Conservation (phyloP, 371 early-diverging fungal genomes). For the Choanephora cucurbitarum region DNA sequence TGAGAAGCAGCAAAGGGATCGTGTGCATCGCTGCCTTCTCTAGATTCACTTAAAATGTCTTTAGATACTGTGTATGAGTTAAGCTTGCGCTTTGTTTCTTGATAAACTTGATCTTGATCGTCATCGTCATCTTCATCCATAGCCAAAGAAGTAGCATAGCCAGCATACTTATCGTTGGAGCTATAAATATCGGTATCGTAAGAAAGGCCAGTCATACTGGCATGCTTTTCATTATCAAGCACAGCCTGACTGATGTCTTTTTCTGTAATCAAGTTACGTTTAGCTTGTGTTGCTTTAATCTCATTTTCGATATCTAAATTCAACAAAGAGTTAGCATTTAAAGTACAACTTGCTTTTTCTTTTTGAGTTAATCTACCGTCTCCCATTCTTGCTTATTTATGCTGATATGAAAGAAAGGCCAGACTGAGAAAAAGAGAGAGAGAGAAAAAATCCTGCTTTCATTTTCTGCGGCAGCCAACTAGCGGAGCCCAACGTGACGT, state of each 20-base stretch:
- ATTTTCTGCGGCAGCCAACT: no score
- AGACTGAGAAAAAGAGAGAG: not conserved
- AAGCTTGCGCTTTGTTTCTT: slow-evolving; percentile 52
- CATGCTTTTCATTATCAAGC: slow-evolving; percentile 52
- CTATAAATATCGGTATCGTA: slow-evolving; percentile 86
- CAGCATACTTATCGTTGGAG: slow-evolving; percentile 61
- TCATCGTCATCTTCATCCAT: slow-evolving; percentile 61
- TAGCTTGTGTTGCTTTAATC: slow-evolving; percentile 63
- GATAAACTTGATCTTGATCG: slow-evolving; percentile 49
- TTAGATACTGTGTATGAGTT: slow-evolving; percentile 85
- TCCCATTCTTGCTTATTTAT: not conserved
- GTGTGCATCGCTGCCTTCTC: slow-evolving; percentile 56
- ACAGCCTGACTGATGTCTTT: slow-evolving; percentile 46
- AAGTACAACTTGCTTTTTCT: not conserved
- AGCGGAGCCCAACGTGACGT: no score
- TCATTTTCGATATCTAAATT: slow-evolving; percentile 63
- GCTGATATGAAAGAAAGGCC: not conserved
- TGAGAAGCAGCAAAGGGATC: slow-evolving; percentile 72
- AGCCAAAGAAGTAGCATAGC: slow-evolving; percentile 71
- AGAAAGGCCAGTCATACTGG: slow-evolving; percentile 57
- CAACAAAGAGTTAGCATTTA: not conserved
- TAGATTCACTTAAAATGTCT: slow-evolving; percentile 67
- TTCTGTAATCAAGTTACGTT: slow-evolving; percentile 46
- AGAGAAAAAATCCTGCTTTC: slow-evolving; percentile 4
- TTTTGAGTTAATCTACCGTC: not conserved